Evolutionary conservation across 2,329 filamentous ascomycete species (phyloP).

Genomic region (Raffaelea arxii): DNA sequence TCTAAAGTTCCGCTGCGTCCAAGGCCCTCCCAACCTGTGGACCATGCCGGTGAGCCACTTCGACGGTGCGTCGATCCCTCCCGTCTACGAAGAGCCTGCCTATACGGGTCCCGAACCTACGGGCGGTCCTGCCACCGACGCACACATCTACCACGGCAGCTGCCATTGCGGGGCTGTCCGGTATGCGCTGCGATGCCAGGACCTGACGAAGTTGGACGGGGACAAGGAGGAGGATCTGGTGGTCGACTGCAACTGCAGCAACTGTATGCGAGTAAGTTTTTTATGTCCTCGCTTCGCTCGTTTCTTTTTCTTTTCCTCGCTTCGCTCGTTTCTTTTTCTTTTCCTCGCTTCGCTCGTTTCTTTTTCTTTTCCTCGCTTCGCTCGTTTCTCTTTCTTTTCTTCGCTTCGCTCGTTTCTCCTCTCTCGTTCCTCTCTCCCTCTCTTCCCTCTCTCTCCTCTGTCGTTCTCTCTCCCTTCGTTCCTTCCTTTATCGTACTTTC

Average conservation of each 20-base stretch:
- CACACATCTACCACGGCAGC: slow-evolving; percentile 35
- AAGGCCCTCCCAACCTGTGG: slow-evolving; percentile 16
- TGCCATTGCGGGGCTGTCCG: slow-evolving; percentile 44
- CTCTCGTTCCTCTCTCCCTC: no score
- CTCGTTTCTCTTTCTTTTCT: background rate
- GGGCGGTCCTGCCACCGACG: slow-evolving; percentile 19
- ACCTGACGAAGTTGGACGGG: slow-evolving; percentile 23
- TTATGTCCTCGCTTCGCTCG: background rate
- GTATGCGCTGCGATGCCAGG: slow-evolving; percentile 29
- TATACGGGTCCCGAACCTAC: slow-evolving; percentile 32
- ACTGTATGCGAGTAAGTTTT: slow-evolving; percentile 30
- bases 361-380: background rate
- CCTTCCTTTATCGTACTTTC: no score
- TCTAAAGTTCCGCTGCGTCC: slow-evolving; percentile 30
- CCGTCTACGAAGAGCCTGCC: slow-evolving; percentile 22
- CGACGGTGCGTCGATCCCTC: slow-evolving; percentile 25
- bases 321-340: background rate
- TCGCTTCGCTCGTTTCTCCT: no score
- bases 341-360: background rate
- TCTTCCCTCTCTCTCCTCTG: no score
- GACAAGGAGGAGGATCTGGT: slow-evolving; percentile 13
- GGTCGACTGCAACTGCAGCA: slow-evolving; percentile 41
- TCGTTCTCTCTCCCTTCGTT: no score
- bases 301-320: background rate
- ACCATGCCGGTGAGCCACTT: slow-evolving; percentile 24